Evolutionary conservation across 345 rosid genomes (phyloP).

Genomic region (Aquilaria yunnanensis): DNA sequence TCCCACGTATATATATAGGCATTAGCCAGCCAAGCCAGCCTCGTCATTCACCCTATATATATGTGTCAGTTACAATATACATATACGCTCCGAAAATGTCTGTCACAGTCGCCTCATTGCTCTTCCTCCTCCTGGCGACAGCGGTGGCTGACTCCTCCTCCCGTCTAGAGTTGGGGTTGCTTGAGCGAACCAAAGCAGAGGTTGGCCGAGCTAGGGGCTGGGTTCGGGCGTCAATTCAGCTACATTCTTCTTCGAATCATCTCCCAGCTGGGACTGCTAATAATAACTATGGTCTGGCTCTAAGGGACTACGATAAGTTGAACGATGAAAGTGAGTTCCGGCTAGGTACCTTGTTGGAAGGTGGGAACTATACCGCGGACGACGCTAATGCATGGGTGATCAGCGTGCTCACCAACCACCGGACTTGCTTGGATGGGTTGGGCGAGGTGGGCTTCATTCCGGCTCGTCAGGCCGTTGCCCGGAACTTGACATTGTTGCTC

Average conservation of each 20-base stretch:
- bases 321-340: constrained; percentile 46
- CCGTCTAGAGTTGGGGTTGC: constrained; percentile 20
- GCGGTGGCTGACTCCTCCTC: constrained; percentile 11
- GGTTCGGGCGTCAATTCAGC: constrained; percentile 12
- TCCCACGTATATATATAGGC: too few relatives aligned
- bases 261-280: too few relatives aligned
- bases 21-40: not conserved
- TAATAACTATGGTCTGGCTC: constrained; percentile 17
- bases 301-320: constrained; percentile 44
- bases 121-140: constrained; percentile 27
- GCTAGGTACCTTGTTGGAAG: constrained; percentile 27
- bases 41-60: not conserved
- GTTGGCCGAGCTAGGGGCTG: constrained; percentile 24
- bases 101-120: constrained; percentile 11
- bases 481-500: constrained; percentile 33
- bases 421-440: constrained; percentile 57
- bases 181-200: constrained; percentile 30
- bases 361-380: constrained; percentile 24
- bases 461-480: constrained; percentile 14
- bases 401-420: constrained; percentile 43
- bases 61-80: not conserved
- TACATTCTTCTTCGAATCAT: too few relatives aligned
- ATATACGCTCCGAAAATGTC: constrained; percentile 21
- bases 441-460: constrained; percentile 20
- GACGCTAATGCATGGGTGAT: constrained; percentile 61